Evolutionary conservation across 2,329 filamentous ascomycete species (phyloP).

Genomic region (Davidsoniella neocaledoniae): DNA sequence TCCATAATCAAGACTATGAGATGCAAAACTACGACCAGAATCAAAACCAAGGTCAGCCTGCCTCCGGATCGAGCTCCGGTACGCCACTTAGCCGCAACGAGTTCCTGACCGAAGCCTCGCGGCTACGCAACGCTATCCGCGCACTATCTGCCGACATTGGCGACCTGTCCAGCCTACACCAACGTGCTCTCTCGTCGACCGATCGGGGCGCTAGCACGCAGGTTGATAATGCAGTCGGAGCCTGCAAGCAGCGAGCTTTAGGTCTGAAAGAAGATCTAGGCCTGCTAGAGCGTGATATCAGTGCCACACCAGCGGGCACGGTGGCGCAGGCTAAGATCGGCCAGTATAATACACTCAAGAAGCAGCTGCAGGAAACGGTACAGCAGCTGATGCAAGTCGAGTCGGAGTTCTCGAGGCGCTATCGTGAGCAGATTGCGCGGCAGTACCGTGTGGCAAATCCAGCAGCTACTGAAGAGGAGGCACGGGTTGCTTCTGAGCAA

Average conservation of each 20-base stretch:
- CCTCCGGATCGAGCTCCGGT: conserved; percentile 16
- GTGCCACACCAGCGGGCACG: conserved; percentile 14
- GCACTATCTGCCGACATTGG: conserved; percentile 49
- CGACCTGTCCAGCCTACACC: conserved; percentile 51
- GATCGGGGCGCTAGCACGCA: conserved; percentile 35
- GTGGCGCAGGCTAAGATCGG: conserved; percentile 54
- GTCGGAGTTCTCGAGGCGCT: conserved; percentile 50
- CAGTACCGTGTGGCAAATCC: conserved; percentile 74
- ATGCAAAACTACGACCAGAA: conserved; percentile 33
- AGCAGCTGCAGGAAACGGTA: conserved; percentile 54
- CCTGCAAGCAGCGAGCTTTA: conserved; percentile 58
- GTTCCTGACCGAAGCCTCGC: conserved; percentile 50
- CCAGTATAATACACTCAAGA: conserved; percentile 53
- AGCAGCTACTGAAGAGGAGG: conserved; percentile 57
- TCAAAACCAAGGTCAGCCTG: conserved; percentile 11
- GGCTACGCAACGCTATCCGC: conserved; percentile 50
- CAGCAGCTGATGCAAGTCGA: conserved; percentile 57
- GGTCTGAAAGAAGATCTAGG: conserved; percentile 67
- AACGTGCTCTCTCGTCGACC: conserved; percentile 51
- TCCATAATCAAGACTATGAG: conserved; percentile 26
- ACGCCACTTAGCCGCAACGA: conserved; percentile 41
- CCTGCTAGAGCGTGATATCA: conserved; percentile 51
- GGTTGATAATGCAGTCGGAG: conserved; percentile 49
- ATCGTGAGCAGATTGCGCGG: conserved; percentile 61
- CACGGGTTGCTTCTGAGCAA: conserved; percentile 48